Base-by-base conservation (phyloP, 148 eudicot genomes). In the Fagopyrum homotropicum region DNA sequence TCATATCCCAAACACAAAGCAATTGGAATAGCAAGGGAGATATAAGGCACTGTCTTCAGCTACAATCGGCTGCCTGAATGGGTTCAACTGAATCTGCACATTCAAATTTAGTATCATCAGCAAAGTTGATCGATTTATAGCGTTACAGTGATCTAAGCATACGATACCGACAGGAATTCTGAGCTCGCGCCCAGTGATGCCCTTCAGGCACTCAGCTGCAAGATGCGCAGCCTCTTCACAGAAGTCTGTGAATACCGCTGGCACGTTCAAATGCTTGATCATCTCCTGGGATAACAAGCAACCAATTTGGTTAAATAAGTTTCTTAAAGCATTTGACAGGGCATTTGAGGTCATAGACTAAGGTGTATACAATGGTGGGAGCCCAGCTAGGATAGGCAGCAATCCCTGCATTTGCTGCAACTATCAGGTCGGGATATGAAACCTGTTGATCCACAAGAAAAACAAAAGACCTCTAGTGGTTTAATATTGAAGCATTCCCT, bases 331-430 rank as follows among this genome's bases (percentile, higher is more conserved):
- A 22, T 72, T 35, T 29, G 7, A 22, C 19, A 47, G 47, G 55
- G 74, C 19, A 3, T 35, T 1, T 72, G 50, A 72, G 73, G 35
- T 22, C 19, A 72, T 49, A 50, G 54, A 2, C 22, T 10, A 7
- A 7, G 35, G 56, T 55, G 78, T 91, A 55, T 87, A 93, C 98
- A 73, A 91, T 78, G 73, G 98, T 90, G 35, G 92, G 90, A 72
- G 81, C 76, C 98, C 98, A 94, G 89, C 92, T 94, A 51, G 77
- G 83, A 84, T 85, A 92, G 70, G 93, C 98, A 69, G 97, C 98
- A 71, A 92, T 45, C 74, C 98, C 98, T 75, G 98, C 98, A 84
- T 95, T 95, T 73, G 97, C 89, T 26, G 96, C 96, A 46, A 92
- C 75, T 55, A 95, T 83, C 77, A 95, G 54, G 9, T 72, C 74